Base-by-base conservation (phyloP, 805 yeast genomes). In the Lipomyces lipofer region DNA sequence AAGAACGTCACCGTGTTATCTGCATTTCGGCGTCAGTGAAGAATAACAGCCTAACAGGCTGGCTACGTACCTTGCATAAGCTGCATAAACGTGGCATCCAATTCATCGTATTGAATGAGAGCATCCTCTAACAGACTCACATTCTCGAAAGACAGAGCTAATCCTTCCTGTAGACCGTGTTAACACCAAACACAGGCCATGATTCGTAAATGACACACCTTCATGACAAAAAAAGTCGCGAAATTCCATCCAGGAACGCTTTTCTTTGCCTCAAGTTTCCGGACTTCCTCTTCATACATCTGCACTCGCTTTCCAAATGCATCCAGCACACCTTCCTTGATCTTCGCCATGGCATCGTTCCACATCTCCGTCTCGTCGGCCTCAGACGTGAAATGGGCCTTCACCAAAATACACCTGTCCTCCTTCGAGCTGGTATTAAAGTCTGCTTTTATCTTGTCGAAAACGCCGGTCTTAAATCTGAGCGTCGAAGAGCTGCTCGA, bases 61-160 rank as follows among this genome's bases (percentile, higher is more conserved):
- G n/a, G 36, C 4, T 25, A 25, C 42, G 15, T 15, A 29, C 42
- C 61, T 33, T 55, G 53, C 42, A 50, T 56, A 30, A 53, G 63
- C 30, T 52, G 63, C 28, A 66, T 62, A 28, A 73, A 72, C 6
- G 68, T 58, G 1, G 62, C 54, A 15, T 75, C 73, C 4, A 86
- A 62, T 27, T 71, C 73, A 29, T 78, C 77, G 59, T 81, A 84
- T 21, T 78, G 75, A 2, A 66, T 69, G 32, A 84, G 65, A 0
- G 92, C 77, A 49, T 86, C 91, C 25, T 84, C 85, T 24, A 74
- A 68, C 22, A 86, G 75, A 24, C 77, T 76, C 71, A 88, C 74
- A 43, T 78, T 78, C 51, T 78, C 78, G 52, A 80, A 75, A 2
- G 81, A 72, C 29, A 75, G 68, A 0, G 84, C 85, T 40, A 83